phyloP scores from a whole-genome alignment of 148 eudicot genomes.

The Amaranthus cruentus region DNA sequence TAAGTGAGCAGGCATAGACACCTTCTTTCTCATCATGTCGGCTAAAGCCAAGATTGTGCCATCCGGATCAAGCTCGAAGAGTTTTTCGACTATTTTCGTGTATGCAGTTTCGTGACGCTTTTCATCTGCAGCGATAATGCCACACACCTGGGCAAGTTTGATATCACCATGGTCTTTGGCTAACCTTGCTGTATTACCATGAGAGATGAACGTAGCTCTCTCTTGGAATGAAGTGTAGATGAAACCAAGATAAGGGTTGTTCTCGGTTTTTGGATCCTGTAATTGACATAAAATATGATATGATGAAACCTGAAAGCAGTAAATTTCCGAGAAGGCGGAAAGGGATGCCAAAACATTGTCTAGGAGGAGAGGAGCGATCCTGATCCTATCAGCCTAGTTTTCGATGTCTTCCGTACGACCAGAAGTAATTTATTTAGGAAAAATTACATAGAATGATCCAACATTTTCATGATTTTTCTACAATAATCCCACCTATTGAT shows the following conservation, averaged over 20 bases:
- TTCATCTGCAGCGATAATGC: conserved; percentile 61
- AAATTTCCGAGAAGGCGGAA: too few species aligned
- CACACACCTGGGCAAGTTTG: conserved; percentile 58
- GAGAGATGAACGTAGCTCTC: conserved; percentile 3
- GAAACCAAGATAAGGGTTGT: background rate
- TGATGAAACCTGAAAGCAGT: too few species aligned
- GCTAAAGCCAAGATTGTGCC: conserved; percentile 49
- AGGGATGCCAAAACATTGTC: too few species aligned
- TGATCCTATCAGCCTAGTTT: too few species aligned
- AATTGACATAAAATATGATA: background rate
- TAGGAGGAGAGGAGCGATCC: too few species aligned
- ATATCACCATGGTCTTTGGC: conserved; percentile 55
- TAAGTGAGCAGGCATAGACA: conserved; percentile 61
- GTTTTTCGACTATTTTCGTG: conserved; percentile 57
- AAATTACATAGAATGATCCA: too few species aligned
- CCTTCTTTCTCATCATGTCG: conserved; percentile 70
- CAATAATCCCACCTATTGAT: too few species aligned
- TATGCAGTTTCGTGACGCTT: conserved; percentile 68
- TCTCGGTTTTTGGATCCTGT: conserved; percentile 37
- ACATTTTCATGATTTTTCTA: too few species aligned
- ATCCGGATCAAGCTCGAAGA: conserved; percentile 63
- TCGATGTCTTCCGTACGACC: too few species aligned
- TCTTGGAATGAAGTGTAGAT: conserved; percentile 12
- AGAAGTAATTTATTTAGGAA: too few species aligned
- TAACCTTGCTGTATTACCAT: conserved; percentile 33